Conservation (phyloP, 1,284 basidiomycete genomes). For the Tremellales sp. region DNA sequence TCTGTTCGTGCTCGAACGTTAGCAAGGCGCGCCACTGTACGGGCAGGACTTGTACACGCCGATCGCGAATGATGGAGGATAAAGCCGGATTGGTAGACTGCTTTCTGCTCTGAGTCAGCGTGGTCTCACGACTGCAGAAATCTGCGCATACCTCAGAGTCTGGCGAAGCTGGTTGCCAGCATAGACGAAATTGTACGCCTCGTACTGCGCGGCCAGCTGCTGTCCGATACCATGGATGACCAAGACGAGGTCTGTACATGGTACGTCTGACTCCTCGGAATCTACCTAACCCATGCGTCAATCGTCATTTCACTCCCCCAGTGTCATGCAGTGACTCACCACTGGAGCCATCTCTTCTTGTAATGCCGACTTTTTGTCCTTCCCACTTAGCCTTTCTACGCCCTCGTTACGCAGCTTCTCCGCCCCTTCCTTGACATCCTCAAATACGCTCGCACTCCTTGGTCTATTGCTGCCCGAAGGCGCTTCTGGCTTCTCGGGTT, state of each 20-base stretch:
- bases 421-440: conserved; percentile 3
- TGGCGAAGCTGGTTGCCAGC: conserved; percentile 52
- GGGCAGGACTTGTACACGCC: conserved; percentile 51
- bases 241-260: conserved; percentile 52
- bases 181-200: conserved; percentile 54
- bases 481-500: not conserved
- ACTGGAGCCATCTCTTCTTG: conserved; percentile 45
- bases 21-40: conserved; percentile 56
- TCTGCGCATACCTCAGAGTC: conserved; percentile 40
- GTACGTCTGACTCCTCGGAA: conserved; percentile 39
- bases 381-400: conserved; percentile 14
- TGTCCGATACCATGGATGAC: conserved; percentile 54
- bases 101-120: conserved; percentile 33
- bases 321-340: conserved; percentile 9
- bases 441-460: not conserved
- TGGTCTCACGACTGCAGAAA: not conserved
- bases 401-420: conserved; percentile 14
- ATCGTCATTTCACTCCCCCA: not conserved
- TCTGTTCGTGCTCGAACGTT: conserved; percentile 48
- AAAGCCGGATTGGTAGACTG: conserved; percentile 50
- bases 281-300: conserved; percentile 19
- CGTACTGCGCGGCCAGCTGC: conserved; percentile 51
- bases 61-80: conserved; percentile 49
- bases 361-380: conserved; percentile 22
- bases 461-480: not conserved